Percentiles rank a stretch among this genome's conserved stretches.
phyloP scores from a whole-genome alignment of 2,329 filamentous ascomycete species.

The Plenodomus biglobosus region DNA sequence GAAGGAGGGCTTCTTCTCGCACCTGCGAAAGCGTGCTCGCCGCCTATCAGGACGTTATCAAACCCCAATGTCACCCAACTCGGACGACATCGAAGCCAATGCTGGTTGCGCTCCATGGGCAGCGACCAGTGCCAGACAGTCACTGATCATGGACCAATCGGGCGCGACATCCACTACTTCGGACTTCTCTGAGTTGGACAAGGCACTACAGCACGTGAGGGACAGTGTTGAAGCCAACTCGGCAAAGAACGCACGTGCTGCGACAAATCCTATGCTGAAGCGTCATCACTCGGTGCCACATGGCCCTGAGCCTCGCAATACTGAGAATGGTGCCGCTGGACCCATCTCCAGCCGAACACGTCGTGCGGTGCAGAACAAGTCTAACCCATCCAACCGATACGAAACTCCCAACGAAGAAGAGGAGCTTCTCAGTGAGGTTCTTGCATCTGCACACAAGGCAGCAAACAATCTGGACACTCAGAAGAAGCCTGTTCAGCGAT shows the following conservation, averaged over 20 bases:
- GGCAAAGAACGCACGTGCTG: constrained; percentile 42
- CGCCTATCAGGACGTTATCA: constrained; percentile 90
- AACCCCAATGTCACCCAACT: constrained; percentile 72
- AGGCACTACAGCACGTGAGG: constrained; percentile 61
- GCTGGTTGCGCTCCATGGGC: constrained; percentile 89
- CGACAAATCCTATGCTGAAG: constrained; percentile 52
- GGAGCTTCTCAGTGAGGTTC: constrained; percentile 86
- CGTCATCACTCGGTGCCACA: constrained; percentile 53
- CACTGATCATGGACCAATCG: constrained; percentile 67
- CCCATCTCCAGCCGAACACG: constrained; percentile 80
- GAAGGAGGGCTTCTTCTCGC: constrained; percentile 97
- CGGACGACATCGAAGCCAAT: constrained; percentile 90
- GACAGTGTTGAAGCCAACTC: constrained; percentile 57
- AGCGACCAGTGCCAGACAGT: constrained; percentile 74
- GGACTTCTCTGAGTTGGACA: constrained; percentile 62
- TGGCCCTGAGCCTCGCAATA: constrained; percentile 54
- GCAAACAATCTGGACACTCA: constrained; percentile 67
- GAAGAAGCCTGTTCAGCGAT: constrained; percentile 51
- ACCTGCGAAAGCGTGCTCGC: constrained; percentile 88
- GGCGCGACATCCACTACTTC: constrained; percentile 50
- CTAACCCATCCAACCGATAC: constrained; percentile 77
- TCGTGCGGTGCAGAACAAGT: constrained; percentile 69
- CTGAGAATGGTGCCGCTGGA: constrained; percentile 56
- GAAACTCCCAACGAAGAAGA: constrained; percentile 97
- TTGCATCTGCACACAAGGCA: constrained; percentile 74